Conservation (phyloP, 1,284 basidiomycete genomes). For the Cryptococcus amylolentus region DNA sequence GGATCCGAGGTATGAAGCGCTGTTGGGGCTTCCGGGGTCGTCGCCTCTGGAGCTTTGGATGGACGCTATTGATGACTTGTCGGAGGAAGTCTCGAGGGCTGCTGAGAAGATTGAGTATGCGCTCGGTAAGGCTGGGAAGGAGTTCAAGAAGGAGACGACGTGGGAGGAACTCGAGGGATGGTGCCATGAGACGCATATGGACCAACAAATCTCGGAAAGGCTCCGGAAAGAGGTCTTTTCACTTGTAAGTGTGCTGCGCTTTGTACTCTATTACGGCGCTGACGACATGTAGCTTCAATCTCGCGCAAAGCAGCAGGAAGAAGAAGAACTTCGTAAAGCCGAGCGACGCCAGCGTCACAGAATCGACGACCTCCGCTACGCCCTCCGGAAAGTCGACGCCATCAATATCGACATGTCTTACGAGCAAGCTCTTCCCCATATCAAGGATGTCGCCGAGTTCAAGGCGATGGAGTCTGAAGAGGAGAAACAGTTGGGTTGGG, state of each 20-base stretch:
- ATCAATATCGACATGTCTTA: constrained; percentile 69
- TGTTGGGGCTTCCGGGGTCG: constrained; percentile 88
- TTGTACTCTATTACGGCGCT: not conserved
- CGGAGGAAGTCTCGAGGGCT: constrained; percentile 76
- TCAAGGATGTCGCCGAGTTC: constrained; percentile 76
- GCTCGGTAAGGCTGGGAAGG: constrained; percentile 41
- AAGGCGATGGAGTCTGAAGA: constrained; percentile 73
- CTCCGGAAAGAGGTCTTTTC: constrained; percentile 60
- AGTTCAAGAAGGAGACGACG: constrained; percentile 48
- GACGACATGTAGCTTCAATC: constrained; percentile 60
- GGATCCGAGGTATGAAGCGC: constrained; percentile 75
- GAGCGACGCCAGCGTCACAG: constrained; percentile 81
- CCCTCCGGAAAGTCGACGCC: constrained; percentile 79
- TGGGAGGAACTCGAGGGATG: constrained; percentile 56
- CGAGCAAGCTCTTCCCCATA: constrained; percentile 70
- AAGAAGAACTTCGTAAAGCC: constrained; percentile 72
- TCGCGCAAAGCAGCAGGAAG: constrained; percentile 65
- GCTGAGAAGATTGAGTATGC: constrained; percentile 57
- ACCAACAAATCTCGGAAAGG: constrained; percentile 56
- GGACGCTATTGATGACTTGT: constrained; percentile 83
- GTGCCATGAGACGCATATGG: constrained; percentile 51
- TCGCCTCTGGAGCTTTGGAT: constrained; percentile 94
- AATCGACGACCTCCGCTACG: constrained; percentile 94
- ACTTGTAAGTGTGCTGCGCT: constrained; percentile 56
- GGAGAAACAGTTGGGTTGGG: constrained; percentile 69